Evolutionary conservation across 2,329 filamentous ascomycete species (phyloP).

Genomic region (Zalaria sp.): DNA sequence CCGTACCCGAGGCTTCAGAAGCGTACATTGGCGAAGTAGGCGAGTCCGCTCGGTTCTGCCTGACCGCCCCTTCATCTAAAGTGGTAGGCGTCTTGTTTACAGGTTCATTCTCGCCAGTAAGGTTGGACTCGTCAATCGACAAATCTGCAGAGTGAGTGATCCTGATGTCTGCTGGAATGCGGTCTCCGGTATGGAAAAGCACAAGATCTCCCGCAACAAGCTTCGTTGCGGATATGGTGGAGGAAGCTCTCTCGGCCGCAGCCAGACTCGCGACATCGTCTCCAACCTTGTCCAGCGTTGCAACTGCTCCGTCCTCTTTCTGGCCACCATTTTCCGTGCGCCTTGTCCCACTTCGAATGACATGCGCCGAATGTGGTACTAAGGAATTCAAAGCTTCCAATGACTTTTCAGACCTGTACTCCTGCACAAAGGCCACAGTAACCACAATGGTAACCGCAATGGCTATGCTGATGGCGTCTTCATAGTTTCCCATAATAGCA

Average conservation of each 20-base stretch:
- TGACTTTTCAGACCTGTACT: constrained; percentile 95
- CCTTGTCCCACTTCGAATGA: constrained; percentile 49
- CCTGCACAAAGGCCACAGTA: constrained; percentile 88
- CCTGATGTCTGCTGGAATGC: constrained; percentile 88
- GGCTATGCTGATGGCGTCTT: constrained; percentile 91
- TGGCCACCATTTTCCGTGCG: constrained; percentile 7
- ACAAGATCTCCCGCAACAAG: constrained; percentile 88
- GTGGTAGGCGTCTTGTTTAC: constrained; percentile 63
- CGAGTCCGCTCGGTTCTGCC: constrained; percentile 14
- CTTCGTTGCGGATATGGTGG: constrained; percentile 73
- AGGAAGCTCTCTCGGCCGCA: constrained; percentile 56
- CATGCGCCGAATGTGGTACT: constrained; percentile 87
- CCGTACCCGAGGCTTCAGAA: constrained; percentile 43
- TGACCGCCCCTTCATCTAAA: constrained; percentile 20
- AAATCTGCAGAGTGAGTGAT: constrained; percentile 84
- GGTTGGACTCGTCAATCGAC: constrained; percentile 89
- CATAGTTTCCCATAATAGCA: constrained; percentile 79
- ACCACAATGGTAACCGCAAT: constrained; percentile 96
- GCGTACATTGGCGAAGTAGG: constrained; percentile 43
- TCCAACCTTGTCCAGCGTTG: neutral
- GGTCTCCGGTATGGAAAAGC: constrained; percentile 86
- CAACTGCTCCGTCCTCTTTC: constrained; percentile 1
- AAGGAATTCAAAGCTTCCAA: constrained; percentile 87
- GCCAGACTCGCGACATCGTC: constrained; percentile 28
- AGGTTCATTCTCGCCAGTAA: constrained; percentile 93